Conservation (phyloP, 108 stramenopile genomes). For the Nitzschia sp. region DNA sequence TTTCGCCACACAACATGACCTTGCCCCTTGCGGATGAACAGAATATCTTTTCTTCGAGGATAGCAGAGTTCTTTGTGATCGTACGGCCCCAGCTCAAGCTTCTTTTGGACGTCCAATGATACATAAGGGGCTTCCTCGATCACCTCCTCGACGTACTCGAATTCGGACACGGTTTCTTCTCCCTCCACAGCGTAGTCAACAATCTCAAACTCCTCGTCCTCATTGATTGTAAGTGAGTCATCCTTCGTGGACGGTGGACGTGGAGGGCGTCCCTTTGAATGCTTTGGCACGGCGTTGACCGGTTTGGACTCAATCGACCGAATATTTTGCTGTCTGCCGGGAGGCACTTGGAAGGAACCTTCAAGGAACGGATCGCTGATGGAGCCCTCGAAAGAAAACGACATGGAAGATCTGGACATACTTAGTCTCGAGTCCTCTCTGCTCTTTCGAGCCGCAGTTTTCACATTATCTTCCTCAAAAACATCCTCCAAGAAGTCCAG, state of each 20-base stretch:
- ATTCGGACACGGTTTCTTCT: background rate
- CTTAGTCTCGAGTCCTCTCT: background rate
- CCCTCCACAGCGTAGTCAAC: background rate
- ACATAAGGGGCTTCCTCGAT: background rate
- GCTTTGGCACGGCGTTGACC: background rate
- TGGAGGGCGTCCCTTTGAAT: background rate
- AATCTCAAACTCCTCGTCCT: background rate
- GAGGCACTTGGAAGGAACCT: background rate
- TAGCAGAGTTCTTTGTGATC: slow-evolving; percentile 11
- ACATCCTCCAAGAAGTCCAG: slow-evolving; percentile 24
- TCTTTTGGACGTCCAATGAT: background rate
- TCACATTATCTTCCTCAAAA: slow-evolving; percentile 16
- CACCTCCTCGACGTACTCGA: background rate
- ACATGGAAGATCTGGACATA: background rate
- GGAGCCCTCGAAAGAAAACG: background rate
- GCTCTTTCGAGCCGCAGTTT: background rate
- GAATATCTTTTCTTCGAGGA: slow-evolving; percentile 12
- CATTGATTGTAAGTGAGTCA: too few species aligned
- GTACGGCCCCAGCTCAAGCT: slow-evolving; percentile 3
- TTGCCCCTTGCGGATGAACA: slow-evolving; percentile 7
- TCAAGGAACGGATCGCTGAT: slow-evolving; percentile 7
- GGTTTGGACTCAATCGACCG: background rate
- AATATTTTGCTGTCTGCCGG: background rate
- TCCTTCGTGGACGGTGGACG: background rate
- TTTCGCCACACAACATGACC: slow-evolving; percentile 4